A percentile compares a stretch with the other conserved stretches of the same genome.
Conservation (phyloP, 805 yeast genomes). For the Starmerella kuoi region DNA sequence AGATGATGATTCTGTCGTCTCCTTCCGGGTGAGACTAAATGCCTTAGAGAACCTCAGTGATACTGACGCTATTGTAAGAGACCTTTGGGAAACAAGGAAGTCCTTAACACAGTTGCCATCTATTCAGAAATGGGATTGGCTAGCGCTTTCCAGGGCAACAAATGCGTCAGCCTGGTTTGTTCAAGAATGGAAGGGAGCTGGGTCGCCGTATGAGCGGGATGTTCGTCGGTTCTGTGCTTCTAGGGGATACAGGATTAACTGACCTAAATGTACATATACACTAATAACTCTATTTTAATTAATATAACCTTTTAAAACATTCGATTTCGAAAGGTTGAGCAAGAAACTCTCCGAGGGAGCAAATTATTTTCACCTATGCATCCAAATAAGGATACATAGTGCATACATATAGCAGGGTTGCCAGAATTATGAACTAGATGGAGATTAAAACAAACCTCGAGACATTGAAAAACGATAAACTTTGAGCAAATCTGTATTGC, state of each 20-base stretch:
- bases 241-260: not conserved
- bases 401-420: no score
- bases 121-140: constrained; percentile 19
- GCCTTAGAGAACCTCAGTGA: constrained; percentile 14
- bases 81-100: constrained; percentile 16
- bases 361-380: no score
- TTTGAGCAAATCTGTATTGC: no score
- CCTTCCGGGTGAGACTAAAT: constrained; percentile 21
- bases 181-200: constrained; percentile 12
- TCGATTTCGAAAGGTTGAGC: no score
- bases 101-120: constrained; percentile 2
- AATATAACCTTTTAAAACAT: no score
- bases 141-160: constrained; percentile 20
- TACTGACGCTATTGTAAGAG: constrained; percentile 3
- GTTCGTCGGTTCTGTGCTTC: constrained; percentile 5
- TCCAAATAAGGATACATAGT: no score
- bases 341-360: no score
- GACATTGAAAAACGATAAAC: no score
- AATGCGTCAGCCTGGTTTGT: constrained; percentile 9
- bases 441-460: no score
- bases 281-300: no score
- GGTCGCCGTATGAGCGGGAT: constrained; percentile 15
- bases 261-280: no score
- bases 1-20: constrained; percentile 6
- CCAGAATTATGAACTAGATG: no score